Percentiles rank a stretch among this genome's conserved stretches.
Conservation (phyloP, 805 yeast species). For the Crinitomyces ghanaensis region DNA sequence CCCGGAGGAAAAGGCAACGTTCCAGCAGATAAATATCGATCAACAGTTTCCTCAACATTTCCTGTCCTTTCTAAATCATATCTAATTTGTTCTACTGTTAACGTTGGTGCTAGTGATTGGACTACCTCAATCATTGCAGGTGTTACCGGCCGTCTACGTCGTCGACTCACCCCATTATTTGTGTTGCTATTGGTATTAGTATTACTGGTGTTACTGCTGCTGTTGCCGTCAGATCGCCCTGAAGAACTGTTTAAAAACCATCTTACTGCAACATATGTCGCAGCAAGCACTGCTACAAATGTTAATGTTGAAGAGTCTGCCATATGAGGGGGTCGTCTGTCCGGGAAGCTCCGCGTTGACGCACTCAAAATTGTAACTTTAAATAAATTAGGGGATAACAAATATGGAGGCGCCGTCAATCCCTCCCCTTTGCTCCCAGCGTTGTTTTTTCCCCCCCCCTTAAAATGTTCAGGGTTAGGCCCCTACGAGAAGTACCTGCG, state of each 20-base stretch:
- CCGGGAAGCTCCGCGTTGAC: neutral
- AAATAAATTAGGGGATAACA: neutral
- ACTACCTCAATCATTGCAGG: constrained; percentile 71
- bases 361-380: neutral
- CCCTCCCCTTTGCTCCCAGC: too few species aligned
- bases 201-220: constrained; percentile 1
- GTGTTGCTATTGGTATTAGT: constrained; percentile 3
- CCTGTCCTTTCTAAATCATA: constrained; percentile 56
- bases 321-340: neutral
- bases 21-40: constrained; percentile 52
- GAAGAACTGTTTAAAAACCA: constrained; percentile 10
- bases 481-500: too few species aligned
- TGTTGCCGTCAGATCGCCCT: neutral
- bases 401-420: too few species aligned
- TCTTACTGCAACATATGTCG: constrained; percentile 14
- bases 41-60: constrained; percentile 70
- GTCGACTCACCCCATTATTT: constrained; percentile 1
- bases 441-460: too few species aligned
- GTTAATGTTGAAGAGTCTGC: constrained; percentile 13
- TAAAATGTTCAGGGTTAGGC: too few species aligned
- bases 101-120: constrained; percentile 65
- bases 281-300: constrained; percentile 15
- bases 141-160: constrained; percentile 23
- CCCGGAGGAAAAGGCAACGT: constrained; percentile 35
- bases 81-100: constrained; percentile 59